Conservation (phyloP, 1,284 basidiomycete species). For the Gomphus bonarii region DNA sequence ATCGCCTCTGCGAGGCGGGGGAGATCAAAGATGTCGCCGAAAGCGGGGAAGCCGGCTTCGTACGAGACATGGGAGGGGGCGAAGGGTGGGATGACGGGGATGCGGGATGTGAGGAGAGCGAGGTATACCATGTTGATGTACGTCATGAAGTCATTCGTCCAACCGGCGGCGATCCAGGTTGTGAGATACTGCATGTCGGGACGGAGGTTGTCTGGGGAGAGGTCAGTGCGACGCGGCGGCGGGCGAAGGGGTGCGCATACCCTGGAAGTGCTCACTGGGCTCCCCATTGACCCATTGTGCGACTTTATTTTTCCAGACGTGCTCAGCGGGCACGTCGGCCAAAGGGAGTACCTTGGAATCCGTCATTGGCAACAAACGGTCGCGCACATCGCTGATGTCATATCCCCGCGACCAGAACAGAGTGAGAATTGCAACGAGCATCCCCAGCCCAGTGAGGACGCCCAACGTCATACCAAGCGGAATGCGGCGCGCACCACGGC, state of each 20-base stretch:
- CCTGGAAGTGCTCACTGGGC: conserved; percentile 46
- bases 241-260: conserved; percentile 19
- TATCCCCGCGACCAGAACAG: background rate
- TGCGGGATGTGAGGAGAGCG: conserved; percentile 48
- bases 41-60: conserved; percentile 27
- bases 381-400: background rate
- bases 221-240: background rate
- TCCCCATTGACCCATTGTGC: conserved; percentile 28
- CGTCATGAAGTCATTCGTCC: conserved; percentile 33
- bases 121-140: conserved; percentile 62
- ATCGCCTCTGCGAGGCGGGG: conserved; percentile 33
- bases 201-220: conserved; percentile 37
- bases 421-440: background rate
- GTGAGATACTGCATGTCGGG: conserved; percentile 53
- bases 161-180: conserved; percentile 59
- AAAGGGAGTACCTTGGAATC: background rate
- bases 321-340: background rate
- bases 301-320: background rate
- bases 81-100: conserved; percentile 55
- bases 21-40: conserved; percentile 44
- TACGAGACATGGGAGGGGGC: conserved; percentile 54
- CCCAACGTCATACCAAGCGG: background rate
- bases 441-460: background rate
- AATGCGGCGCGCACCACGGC: background rate
- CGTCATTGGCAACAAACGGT: background rate